phyloP scores from a whole-genome alignment of 1,284 basidiomycete genomes.

The Xanthoconium separans region DNA sequence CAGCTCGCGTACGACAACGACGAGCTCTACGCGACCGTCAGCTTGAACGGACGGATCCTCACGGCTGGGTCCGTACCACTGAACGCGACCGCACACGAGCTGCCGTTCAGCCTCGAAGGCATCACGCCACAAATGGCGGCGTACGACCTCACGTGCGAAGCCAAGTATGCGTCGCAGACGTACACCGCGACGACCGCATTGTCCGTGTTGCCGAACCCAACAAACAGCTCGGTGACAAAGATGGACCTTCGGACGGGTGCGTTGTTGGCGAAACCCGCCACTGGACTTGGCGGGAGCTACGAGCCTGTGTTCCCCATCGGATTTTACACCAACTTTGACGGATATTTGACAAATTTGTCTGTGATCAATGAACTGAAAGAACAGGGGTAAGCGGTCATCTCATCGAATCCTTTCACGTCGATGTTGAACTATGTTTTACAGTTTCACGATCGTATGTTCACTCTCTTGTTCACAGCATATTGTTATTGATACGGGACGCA shows the following conservation, averaged over 20 bases:
- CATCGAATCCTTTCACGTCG: neutral
- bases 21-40: slow-evolving; percentile 26
- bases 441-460: slow-evolving; percentile 35
- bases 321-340: slow-evolving; percentile 64
- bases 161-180: slow-evolving; percentile 37
- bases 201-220: slow-evolving; percentile 57
- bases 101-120: slow-evolving; percentile 23
- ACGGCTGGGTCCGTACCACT: slow-evolving; percentile 24
- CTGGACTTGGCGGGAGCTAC: slow-evolving; percentile 48
- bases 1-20: slow-evolving; percentile 4
- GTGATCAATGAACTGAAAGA: slow-evolving; percentile 55
- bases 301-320: slow-evolving; percentile 68
- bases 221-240: slow-evolving; percentile 59
- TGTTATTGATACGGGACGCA: slow-evolving; percentile 19
- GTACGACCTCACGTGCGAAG: slow-evolving; percentile 28
- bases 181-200: slow-evolving; percentile 50
- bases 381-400: slow-evolving; percentile 49
- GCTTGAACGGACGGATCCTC: slow-evolving; percentile 26
- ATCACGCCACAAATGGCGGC: slow-evolving; percentile 25
- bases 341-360: slow-evolving; percentile 59
- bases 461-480: neutral
- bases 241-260: slow-evolving; percentile 70
- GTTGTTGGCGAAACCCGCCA: slow-evolving; percentile 55
- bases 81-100: slow-evolving; percentile 28
- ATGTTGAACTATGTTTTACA: slow-evolving; percentile 9